phyloP scores from a whole-genome alignment of 306 rosid species.

The Astragalus membranaceus region DNA sequence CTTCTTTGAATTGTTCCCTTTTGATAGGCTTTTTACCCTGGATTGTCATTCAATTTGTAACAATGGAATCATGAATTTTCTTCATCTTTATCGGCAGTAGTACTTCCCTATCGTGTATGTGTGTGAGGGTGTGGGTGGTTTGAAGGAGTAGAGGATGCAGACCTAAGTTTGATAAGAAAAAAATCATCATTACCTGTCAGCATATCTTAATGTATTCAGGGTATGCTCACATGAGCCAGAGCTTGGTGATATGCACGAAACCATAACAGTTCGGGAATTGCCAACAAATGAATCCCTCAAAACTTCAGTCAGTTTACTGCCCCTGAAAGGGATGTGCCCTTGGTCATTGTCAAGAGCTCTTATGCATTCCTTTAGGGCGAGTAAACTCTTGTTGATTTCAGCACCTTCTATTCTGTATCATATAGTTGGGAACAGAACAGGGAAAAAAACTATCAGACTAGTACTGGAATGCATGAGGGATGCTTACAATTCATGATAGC shows the following conservation, averaged over 20 bases:
- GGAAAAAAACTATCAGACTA: conserved; percentile 12
- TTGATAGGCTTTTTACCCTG: conserved; percentile 96
- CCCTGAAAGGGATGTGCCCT: conserved; percentile 98
- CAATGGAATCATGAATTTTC: conserved; percentile 4
- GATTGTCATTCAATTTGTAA: conserved; percentile 11
- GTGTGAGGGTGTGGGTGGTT: conserved; percentile 6
- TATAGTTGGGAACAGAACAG: conserved; percentile 15
- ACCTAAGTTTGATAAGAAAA: neutral
- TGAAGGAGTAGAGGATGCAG: neutral
- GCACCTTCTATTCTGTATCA: conserved; percentile 98
- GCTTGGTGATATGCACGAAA: conserved; percentile 98
- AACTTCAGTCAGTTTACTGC: conserved; percentile 97
- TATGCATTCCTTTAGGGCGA: conserved; percentile 94
- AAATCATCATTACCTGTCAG: conserved; percentile 67
- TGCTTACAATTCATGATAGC: neutral
- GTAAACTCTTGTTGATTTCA: conserved; percentile 98
- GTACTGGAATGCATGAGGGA: neutral
- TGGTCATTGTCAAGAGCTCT: conserved; percentile 99
- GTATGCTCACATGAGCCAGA: conserved; percentile 97
- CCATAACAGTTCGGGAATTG: conserved; percentile 94
- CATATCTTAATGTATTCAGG: conserved; percentile 91
- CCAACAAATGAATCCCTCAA: conserved; percentile 98
- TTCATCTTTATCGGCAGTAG: neutral
- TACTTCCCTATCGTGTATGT: neutral
- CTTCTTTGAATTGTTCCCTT: conserved; percentile 81